Base-by-base conservation (phyloP, 2,329 filamentous ascomycete species). In the Diaporthe aspalathi region DNA sequence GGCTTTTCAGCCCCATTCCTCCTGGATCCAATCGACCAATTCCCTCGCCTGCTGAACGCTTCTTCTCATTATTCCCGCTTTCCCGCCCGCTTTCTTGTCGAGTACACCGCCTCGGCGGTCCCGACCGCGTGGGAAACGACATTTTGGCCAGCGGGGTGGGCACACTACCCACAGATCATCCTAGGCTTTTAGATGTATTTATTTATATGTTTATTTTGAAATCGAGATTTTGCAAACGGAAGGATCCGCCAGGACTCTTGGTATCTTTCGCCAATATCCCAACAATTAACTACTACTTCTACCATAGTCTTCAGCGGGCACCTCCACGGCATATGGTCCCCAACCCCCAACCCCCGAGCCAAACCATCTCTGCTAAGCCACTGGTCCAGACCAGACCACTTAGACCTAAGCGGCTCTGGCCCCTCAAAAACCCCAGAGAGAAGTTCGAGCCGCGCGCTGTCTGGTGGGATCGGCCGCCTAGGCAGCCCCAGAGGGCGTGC, bases 91-190 rank as follows among this genome's bases (percentile, higher is more conserved):
- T 35, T 12, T 12, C 5, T 38, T 38, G 57, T 6, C 11, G 20
- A n/a, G 60, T 20, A 65, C 60, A 50, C 60, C 60, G 60, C 60
- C 60, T 65, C 60, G 60, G 60, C 29, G 45, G n/a, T 50, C 60
- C 60, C 60, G 60, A 65, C 43, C 43, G 60, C 43, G 29, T 50
- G 60, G 54, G 60, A 65, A n/a, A 65, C n/a, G 29, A 38, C 29
- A 14, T 50, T 12, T 24, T 11, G 20, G 45, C 32, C 60, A 38
- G n/a, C 38, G 38, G 54, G 27, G n/a, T 24, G 24, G 54, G 16
- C 45, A 47, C 57, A 14, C 24, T 65, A 65, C 20, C 56, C 22
- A 43, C 43, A 17, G 14, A 49, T 43, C 20, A 35, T 17, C 29
- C n/a, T 32, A 24, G n/a, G n/a, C 60, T 22, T 38, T 38, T n/a